These are phyloP conservation scores for Avena sativa DNA, from an alignment of 176 grass and related monocot species.

Conservation along the genomic window DNA sequence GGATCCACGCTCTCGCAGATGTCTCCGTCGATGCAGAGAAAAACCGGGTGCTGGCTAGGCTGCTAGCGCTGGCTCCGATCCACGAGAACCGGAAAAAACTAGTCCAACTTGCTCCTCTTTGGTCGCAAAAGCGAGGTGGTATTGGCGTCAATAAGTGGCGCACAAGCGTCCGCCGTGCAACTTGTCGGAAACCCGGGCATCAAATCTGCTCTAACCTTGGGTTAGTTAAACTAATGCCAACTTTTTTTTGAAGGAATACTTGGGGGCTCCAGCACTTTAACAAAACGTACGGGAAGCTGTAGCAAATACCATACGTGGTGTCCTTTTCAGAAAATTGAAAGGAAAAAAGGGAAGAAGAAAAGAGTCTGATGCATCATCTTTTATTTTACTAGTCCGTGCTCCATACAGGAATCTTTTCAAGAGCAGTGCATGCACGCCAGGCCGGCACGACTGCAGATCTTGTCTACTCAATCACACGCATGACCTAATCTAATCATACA, in stretches of 20 bases:
- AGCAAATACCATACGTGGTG: not conserved
- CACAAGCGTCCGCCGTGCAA: not conserved
- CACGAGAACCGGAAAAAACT: not conserved
- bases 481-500: not conserved
- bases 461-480: not conserved
- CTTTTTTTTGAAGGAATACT: not conserved
- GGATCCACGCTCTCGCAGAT: no score
- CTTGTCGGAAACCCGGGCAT: slow-evolving; percentile 10
- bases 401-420: not conserved
- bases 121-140: no score
- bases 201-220: not conserved
- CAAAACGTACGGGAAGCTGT: not conserved
- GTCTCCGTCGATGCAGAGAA: no score
- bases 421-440: not conserved
- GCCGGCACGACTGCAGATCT: not conserved
- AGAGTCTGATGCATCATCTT: not conserved
- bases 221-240: not conserved
- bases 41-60: not conserved
- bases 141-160: not conserved
- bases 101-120: not conserved
- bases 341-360: no score
- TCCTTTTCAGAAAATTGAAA: no score
- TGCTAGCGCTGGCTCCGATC: not conserved
- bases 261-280: not conserved
- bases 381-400: not conserved